Evolutionary conservation across 202 grass and related monocot species (phyloP), one percentile per base, ranked within the genome.

Genomic region (Saccharum hybrid): DNA sequence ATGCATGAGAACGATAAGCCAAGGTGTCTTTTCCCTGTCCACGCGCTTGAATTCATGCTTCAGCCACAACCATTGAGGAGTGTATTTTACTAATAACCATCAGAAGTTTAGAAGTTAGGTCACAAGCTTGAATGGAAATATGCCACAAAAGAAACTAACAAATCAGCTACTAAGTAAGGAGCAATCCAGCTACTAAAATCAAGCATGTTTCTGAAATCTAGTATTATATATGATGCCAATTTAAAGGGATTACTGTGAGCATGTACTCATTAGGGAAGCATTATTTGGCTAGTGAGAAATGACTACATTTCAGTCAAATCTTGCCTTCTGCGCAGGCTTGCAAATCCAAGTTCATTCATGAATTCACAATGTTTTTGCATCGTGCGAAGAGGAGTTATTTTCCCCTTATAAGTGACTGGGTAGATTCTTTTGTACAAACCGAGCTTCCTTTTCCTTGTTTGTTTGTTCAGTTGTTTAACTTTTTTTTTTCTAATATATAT

Each of bases 1-100:
- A 76, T 98, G 96, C 96, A 98, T 98, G 69, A 98, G 89, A 88
- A 96, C 87, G 45, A 98, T 98, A 68, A 96, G 87, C 96, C 96
- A 98, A 18, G 96, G 96, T 59, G 96, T 98, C 90, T 95, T 95
- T 86, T 98, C 96, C 81, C 96, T 90, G 72, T 98, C 88, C 75
- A 98, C 93, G 15, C 19, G 74, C 81, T 87, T 90, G 38, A 98
- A 59, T 85, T 98, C 96, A 51, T 67, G 70, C 79, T 45, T 86
- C 82, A 98, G 87, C 96, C 96, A 98, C 31, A 1, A 56, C 91
- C 91, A 98, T 80, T 98, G 96, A 51, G 96, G 96, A 71, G 93
- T 94, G 71, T 98, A 98, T 88, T 98, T 98, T 40, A 98, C 96
- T 98, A 71, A n/a, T 40, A 68, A 75, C 66, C 22, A 85, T 26